Base-by-base conservation (phyloP, 768 basidiomycete species). In the Mycena latifolia region DNA sequence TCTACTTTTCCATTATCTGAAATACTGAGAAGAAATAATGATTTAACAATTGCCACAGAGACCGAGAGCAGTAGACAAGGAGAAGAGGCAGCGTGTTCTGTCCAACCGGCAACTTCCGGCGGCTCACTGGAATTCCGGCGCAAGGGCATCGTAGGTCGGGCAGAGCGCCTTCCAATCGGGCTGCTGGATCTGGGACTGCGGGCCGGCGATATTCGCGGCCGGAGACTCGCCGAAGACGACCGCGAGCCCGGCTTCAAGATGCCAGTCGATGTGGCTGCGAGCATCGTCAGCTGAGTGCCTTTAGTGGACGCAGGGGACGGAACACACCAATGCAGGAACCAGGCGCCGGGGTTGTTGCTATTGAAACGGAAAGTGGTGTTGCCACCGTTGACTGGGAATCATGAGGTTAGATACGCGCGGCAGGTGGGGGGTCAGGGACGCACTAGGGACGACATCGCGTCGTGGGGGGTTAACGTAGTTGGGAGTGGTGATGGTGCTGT, bases 261-360 rank as follows among this genome's bases (percentile, higher is more conserved):
- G 78, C 77, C 77, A 79, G 57, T 79, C 78, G 37, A 79, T 77
- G 71, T 79, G 77, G 54, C 78, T 77, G 43, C 37, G 33, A 7
- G 33, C 28, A 39, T 35, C 2, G 35, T 51, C n/a, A 28, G 33
- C 24, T 6, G 14, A 14, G 15, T n/a, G n/a, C n/a, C 43, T 46
- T 29, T 45, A 15, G 18, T n/a, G 18, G 7, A 27, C 10, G 14
- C 1, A n/a, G n/a, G 33, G 14, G 33, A 6, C 37, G n/a, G 3
- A 7, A 52, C 72, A 47, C 35, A 81, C 80, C 79, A 80, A 59
- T 84, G 83, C 52, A 84, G 76, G 76, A 85, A 81, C 85, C 87
- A 88, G 7, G 85, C 84, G 25, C 90, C 90, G 0, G 90, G 80
- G 76, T 91, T 91, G 65, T 88, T 85, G 39, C 72, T 74, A 69